phyloP scores from a whole-genome alignment of 1,284 basidiomycete genomes.

The Calocybe gambosa region DNA sequence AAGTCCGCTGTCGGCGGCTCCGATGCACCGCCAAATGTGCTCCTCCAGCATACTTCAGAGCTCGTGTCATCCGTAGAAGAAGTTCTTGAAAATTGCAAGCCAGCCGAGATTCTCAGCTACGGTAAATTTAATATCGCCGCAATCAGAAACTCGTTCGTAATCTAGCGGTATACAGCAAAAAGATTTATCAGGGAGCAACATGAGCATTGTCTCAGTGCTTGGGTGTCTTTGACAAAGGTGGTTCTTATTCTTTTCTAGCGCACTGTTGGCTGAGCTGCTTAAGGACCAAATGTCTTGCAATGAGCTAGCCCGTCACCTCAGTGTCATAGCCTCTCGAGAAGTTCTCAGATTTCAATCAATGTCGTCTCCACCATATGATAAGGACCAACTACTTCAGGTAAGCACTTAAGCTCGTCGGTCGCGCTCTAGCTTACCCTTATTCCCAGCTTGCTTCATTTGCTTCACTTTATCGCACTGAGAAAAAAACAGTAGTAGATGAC shows the following conservation, averaged over 20 bases:
- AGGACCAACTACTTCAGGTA: background rate
- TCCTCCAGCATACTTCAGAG: conserved; percentile 6
- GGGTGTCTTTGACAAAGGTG: background rate
- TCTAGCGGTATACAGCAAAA: background rate
- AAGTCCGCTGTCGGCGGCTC: conserved; percentile 13
- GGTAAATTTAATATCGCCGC: background rate
- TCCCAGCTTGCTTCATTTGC: conserved; percentile 5
- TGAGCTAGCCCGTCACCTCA: conserved; percentile 1
- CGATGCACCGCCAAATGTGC: background rate
- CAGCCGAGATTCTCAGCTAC: background rate
- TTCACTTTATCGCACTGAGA: conserved; percentile 1
- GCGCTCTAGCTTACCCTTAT: background rate
- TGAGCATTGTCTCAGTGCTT: conserved; percentile 1
- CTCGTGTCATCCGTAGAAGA: conserved; percentile 2
- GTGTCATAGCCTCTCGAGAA: background rate
- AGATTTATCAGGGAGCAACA: conserved; percentile 2
- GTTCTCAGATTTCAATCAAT: background rate
- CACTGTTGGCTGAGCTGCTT: background rate
- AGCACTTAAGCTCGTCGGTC: background rate
- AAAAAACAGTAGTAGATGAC: conserved; percentile 5
- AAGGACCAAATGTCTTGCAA: background rate
- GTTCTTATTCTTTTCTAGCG: background rate
- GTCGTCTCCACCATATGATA: background rate
- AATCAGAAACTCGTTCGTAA: too few relatives aligned
- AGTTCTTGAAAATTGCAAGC: background rate